Evolutionary conservation across 176 grass and related monocot genomes (phyloP).

Genomic region (Triticum timopheevii): DNA sequence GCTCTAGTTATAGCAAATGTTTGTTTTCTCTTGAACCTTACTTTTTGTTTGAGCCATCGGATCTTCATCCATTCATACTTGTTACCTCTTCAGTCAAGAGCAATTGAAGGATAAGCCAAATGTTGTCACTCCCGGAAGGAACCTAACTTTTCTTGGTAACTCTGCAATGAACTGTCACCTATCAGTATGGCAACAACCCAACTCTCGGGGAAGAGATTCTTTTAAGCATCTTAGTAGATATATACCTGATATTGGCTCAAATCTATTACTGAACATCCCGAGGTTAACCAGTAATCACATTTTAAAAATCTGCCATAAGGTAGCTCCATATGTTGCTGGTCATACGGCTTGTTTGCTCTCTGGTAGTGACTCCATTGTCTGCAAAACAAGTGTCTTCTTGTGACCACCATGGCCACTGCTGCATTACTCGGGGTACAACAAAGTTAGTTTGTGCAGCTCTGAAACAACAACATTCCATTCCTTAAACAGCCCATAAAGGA

Average conservation of each 20-base stretch:
- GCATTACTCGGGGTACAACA: no score
- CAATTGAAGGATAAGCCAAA: slow-evolving; percentile 64
- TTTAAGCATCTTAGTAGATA: slow-evolving; percentile 49
- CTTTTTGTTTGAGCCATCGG: no score
- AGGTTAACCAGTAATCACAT: not conserved
- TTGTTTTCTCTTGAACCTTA: no score
- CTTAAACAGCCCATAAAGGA: no score
- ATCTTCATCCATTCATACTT: not conserved
- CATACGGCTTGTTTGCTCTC: not conserved
- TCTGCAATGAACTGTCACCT: slow-evolving; percentile 55
- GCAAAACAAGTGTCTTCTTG: no score
- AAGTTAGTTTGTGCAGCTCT: no score
- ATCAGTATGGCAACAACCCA: slow-evolving; percentile 56
- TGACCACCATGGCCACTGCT: not conserved
- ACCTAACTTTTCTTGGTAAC: slow-evolving; percentile 43
- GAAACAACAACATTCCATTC: no score
- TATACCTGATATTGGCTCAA: slow-evolving; percentile 48
- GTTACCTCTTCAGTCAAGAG: slow-evolving; percentile 49
- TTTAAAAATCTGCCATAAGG: not conserved
- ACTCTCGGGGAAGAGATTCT: slow-evolving; percentile 54
- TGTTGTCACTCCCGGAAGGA: slow-evolving; percentile 50
- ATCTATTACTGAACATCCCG: slow-evolving; percentile 10
- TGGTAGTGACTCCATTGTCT: not conserved
- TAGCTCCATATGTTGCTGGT: not conserved
- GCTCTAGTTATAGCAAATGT: no score